Conservation (phyloP, 1,284 basidiomycete species). For the Ustilago xerochloae region DNA sequence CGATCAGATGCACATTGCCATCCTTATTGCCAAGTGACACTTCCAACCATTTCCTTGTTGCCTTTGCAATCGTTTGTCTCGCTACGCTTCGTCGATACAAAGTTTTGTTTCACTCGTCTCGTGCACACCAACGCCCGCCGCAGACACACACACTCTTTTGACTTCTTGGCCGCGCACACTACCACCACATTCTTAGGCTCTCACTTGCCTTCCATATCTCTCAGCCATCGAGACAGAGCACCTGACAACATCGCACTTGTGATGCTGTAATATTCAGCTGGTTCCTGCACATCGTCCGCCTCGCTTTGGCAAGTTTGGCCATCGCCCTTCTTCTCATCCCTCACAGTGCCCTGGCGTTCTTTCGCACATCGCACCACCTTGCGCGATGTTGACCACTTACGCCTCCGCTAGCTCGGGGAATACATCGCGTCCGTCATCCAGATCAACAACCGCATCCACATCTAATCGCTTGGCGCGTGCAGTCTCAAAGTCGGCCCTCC, state of each 20-base stretch:
- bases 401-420: conserved; percentile 6
- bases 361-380: neutral
- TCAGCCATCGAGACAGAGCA: neutral
- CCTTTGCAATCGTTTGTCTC: no score
- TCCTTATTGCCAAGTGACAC: no score
- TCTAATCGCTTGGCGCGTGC: conserved; percentile 15
- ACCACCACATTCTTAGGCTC: no score
- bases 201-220: neutral
- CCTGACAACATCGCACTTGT: neutral
- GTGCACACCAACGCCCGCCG: no score
- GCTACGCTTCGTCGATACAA: no score
- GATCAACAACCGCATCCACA: conserved; percentile 2
- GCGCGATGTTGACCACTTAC: conserved; percentile 2
- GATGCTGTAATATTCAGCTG: conserved; percentile 16
- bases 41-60: no score
- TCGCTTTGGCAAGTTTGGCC: neutral
- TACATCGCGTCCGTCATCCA: no score
- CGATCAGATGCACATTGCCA: no score
- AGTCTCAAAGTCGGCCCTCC: conserved; percentile 23
- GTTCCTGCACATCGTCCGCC: neutral
- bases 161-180: no score
- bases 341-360: no score
- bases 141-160: no score
- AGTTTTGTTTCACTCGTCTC: no score
- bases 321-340: neutral